Evolutionary conservation across 2,329 filamentous ascomycete species (phyloP), one percentile per base, ranked within the genome.

Genomic region (Thelonectria rubi): DNA sequence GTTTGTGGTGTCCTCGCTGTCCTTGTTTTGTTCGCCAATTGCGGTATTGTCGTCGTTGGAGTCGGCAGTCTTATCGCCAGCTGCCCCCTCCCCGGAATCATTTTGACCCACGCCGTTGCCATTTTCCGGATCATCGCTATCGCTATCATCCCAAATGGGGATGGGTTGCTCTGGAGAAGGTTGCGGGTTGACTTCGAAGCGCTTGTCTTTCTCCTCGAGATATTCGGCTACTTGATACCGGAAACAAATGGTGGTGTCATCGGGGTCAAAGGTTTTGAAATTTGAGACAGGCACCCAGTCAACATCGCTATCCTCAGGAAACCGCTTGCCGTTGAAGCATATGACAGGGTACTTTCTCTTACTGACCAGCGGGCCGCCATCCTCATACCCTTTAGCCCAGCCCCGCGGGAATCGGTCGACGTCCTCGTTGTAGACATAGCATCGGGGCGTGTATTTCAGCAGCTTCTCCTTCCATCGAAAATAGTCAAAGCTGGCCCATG

Each of bases 381-480:
- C 43, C 21, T 58, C 55, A 17, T 58, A 62, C 3, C 55, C 59
- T 17, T 37, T 14, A 32, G 54, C 49, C 59, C 59, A 62, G 45
- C 53, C 24, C 1, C 9, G 18, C 18, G 48, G 30, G 5, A 17
- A 14, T 4, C 24, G 12, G 15, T 52, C 40, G 1, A 47, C 15
- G 5, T 34, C 21, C 55, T 48, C 47, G 43, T 62, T 26, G 12
- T 30, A 45, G 26, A 46, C 15, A 24, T 47, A 62, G 17, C 59
- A 62, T 5, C 11, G 6, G 21, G 59, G 59, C 1, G 45, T 12
- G 2, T 14, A 11, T 2, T 30, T 3, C 34, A 46, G 15, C 14
- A 62, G 34, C 3, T 10, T 2, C 11, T 24, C 50, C 15, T 58
- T 42, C 26, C 18, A 39, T 15, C 10, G 10, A 39, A 14, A 40